phyloP scores from a whole-genome alignment of 2,329 filamentous ascomycete species.

The Akanthomyces muscarius region DNA sequence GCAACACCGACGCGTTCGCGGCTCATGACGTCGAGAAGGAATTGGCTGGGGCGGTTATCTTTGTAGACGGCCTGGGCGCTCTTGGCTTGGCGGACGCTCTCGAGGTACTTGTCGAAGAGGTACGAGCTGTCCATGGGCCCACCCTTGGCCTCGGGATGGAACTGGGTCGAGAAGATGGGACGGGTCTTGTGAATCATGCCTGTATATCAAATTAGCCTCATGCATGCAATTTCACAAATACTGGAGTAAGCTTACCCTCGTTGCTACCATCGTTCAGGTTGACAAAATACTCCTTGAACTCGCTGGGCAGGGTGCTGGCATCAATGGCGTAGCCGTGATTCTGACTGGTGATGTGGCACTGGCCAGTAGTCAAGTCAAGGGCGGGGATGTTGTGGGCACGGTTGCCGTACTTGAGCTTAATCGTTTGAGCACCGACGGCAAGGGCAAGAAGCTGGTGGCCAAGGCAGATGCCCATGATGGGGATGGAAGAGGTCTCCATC shows the following conservation, averaged over 20 bases:
- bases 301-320: slow-evolving; percentile 69
- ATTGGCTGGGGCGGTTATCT: slow-evolving; percentile 81
- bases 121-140: slow-evolving; percentile 94
- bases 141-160: slow-evolving; percentile 97
- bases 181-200: slow-evolving; percentile 92
- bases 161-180: slow-evolving; percentile 97
- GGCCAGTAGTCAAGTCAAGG: slow-evolving; percentile 87
- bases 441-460: slow-evolving; percentile 94
- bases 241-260: slow-evolving; percentile 56
- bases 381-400: slow-evolving; percentile 98
- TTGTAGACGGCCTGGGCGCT: slow-evolving; percentile 71
- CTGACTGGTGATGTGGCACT: slow-evolving; percentile 97
- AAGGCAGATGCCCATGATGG: slow-evolving; percentile 96
- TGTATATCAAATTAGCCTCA: slow-evolving; percentile 21
- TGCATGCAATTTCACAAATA: not conserved
- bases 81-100: slow-evolving; percentile 89
- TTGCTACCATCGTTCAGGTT: slow-evolving; percentile 98
- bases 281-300: slow-evolving; percentile 98
- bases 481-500: slow-evolving; percentile 86
- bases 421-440: slow-evolving; percentile 80
- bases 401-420: slow-evolving; percentile 99
- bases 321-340: slow-evolving; percentile 98
- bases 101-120: slow-evolving; percentile 93
- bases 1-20: slow-evolving; percentile 93
- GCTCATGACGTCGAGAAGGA: slow-evolving; percentile 84